Evolutionary conservation across 2,329 filamentous ascomycete genomes (phyloP), one percentile per base, ranked within the genome.

Genomic region (Blastomyces percursus): DNA sequence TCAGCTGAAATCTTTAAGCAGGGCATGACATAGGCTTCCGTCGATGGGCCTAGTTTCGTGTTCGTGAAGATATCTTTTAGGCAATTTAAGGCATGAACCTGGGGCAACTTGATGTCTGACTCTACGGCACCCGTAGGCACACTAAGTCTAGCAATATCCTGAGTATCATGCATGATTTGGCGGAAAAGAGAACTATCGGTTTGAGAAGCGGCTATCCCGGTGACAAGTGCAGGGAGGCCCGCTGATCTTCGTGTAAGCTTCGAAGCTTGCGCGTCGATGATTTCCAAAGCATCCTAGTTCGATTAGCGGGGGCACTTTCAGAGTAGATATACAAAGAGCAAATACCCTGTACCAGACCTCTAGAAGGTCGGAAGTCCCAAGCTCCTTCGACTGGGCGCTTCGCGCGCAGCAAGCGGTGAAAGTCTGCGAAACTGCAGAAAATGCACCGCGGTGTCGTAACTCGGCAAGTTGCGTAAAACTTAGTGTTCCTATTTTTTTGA

Each of bases 51-150:
- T 16, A 97, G 80, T 59, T 85, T 84, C 0, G 91, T 90, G 67
- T 87, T 91, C 63, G 90, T 93, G 74, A 96, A 94, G 1, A 96
- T 87, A 66, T 96, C 91, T 71, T 94, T 94, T 63, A 99, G 78
- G 64, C 90, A 96, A 72, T 99, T 99, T 71, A 96, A 83, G 0
- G 94, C 91, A 73, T 99, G 94, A 0, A 99, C 94, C 74, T 99
- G 93, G 0, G 91, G 88, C 4, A 97, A 77, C 50, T 88, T 80
- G 40, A 64, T 64, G n/a, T 69, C 65, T 24, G 71, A 70, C n/a
- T 71, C 63, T 3, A 70, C 71, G 14, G 72, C 69, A 12, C 71
- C 63, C 2, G 71, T 69, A 9, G 77, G 71, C 3, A 78, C 75
- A 1, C 73, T 70, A n/a, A 35, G 19, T 27, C 42, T 46, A 24